Conservation (phyloP, 352 stramenopile species). For the Phytophthora citrophthora region DNA sequence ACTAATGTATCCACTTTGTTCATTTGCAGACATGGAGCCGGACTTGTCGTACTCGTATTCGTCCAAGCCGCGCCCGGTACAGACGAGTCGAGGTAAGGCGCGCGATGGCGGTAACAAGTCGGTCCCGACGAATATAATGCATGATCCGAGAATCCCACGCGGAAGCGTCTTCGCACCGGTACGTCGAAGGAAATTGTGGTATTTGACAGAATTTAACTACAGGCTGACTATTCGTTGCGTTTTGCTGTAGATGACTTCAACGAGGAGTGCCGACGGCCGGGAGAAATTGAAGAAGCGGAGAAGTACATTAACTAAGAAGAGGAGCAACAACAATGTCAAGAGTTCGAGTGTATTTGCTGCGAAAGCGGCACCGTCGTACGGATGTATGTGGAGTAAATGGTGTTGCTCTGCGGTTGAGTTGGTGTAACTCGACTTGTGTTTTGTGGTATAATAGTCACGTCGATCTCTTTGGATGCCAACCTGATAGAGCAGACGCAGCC, state of each 20-base stretch:
- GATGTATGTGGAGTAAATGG: slow-evolving; percentile 35
- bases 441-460: slow-evolving; percentile 40
- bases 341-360: slow-evolving; percentile 41
- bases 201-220: not conserved
- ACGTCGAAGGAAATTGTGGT: not conserved
- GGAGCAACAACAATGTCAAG: slow-evolving; percentile 29
- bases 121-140: slow-evolving; percentile 72
- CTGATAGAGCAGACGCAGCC: slow-evolving; percentile 63
- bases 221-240: not conserved
- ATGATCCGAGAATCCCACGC: slow-evolving; percentile 67
- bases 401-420: not conserved
- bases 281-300: slow-evolving; percentile 50
- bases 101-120: slow-evolving; percentile 38
- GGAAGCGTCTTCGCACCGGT: slow-evolving; percentile 72
- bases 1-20: slow-evolving; percentile 26
- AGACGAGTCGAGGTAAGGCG: slow-evolving; percentile 64
- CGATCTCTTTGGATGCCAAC: slow-evolving; percentile 63
- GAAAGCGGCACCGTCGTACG: slow-evolving; percentile 37
- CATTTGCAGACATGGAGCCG: slow-evolving; percentile 36
- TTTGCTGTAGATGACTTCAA: slow-evolving; percentile 14
- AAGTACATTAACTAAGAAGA: slow-evolving; percentile 25
- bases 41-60: slow-evolving; percentile 82
- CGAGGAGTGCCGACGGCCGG: slow-evolving; percentile 19
- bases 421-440: slow-evolving; percentile 1
- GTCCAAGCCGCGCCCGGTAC: slow-evolving; percentile 75